Conservation (phyloP, 1,284 basidiomycete species). For the Leccinum angustisporum region DNA sequence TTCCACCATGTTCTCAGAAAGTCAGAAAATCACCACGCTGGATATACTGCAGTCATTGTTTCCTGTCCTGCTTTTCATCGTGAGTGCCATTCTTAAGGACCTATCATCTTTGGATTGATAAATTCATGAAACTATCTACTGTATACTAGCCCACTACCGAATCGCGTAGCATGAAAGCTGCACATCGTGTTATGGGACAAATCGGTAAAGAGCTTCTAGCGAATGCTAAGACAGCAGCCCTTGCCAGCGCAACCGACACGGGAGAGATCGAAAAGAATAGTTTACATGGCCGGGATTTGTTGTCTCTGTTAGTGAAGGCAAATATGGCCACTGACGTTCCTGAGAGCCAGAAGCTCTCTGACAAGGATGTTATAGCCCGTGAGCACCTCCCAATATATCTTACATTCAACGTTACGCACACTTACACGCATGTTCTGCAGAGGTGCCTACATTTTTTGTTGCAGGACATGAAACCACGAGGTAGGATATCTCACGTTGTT, state of each 20-base stretch:
- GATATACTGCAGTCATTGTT: constrained; percentile 37
- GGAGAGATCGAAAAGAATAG: constrained; percentile 30
- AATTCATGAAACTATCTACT: not conserved
- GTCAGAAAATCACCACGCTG: constrained; percentile 26
- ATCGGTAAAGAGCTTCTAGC: constrained; percentile 48
- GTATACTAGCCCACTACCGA: constrained; percentile 14
- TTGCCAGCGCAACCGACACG: constrained; percentile 20
- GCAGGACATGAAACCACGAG: constrained; percentile 82
- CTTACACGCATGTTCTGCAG: constrained; percentile 19
- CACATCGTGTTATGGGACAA: constrained; percentile 25
- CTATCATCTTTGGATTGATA: not conserved
- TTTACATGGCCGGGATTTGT: constrained; percentile 44
- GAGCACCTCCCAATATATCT: constrained; percentile 31
- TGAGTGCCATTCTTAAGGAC: constrained; percentile 24
- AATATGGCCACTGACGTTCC: constrained; percentile 63
- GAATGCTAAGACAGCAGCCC: constrained; percentile 42
- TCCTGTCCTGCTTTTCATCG: constrained; percentile 43
- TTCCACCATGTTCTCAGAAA: constrained; percentile 39
- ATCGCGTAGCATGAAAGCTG: constrained; percentile 4
- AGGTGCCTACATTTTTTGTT: constrained; percentile 42
- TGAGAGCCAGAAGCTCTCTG: constrained; percentile 62
- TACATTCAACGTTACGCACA: not conserved
- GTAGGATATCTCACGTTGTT: constrained; percentile 25
- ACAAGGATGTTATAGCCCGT: constrained; percentile 75
- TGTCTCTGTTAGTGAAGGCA: constrained; percentile 58